Base-by-base conservation (phyloP, 1,284 basidiomycete genomes). In the Mycena sp. region DNA sequence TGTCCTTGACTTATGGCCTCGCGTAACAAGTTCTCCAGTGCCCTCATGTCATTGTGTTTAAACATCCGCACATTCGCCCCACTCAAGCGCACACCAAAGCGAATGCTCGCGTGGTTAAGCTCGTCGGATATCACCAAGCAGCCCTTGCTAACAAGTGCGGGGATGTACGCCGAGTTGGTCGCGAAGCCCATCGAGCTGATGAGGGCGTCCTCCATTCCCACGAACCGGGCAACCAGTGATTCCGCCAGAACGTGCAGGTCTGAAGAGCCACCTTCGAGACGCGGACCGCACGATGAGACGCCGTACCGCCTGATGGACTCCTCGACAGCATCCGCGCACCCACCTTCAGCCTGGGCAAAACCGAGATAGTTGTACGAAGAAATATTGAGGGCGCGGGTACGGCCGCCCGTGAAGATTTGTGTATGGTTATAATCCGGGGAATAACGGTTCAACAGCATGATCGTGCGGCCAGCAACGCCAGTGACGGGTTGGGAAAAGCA, bases 311-410 rank as follows among this genome's bases (percentile, higher is more conserved):
- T 83, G 72, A 98, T 87, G 12, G 83, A 80, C 69, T 92, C 90
- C 73, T 96, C 94, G 17, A 96, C 96, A 0, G 93, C 93, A 73
- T 99, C 96, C 2, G 97, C 93, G 73, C 96, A 98, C 11, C 93
- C 93, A 28, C 98, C 97, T 16, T 89, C 87, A 26, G 92, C 94
- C 76, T 98, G 95, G 1, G 97, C 97, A 73, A 99, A 99, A 6
- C 98, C 97, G 71, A 99, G 94, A 76, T 99, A 99, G 81, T 99
- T 99, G 85, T 99, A 99, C 6, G 96, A 98, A 10, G 95, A 97
- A 70, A 99, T 91, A 78, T 99, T 99, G 72, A 99, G 89, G 0
- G 91, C 93, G 60, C 96, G 93, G 1, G 95, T 96, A 41, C 86
- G 87, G 0, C 83, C 86, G 65, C 96, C 97, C 1, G 93, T 95